Evolutionary conservation across 192 early-diverging fungal species (phyloP), one percentile per base, ranked within the genome.

Genomic region (Chytriomyces sp.): DNA sequence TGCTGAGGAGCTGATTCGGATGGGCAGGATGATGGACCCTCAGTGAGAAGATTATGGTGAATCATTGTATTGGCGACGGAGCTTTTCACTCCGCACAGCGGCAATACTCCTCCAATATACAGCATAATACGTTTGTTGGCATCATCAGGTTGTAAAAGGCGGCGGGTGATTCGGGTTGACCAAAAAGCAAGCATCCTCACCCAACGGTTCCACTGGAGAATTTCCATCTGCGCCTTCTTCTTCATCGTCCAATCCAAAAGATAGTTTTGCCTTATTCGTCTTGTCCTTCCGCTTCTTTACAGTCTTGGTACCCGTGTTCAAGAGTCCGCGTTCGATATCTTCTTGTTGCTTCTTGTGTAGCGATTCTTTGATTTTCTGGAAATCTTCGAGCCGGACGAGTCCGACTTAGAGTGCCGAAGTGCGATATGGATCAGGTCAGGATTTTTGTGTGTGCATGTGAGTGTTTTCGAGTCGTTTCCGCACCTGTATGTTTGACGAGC

Each of bases 351-450:
- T 83, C 50, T 84, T 76, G 75, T 98, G 92, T 1, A 97, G 80
- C 48, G 91, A 89, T 71, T 90, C 89, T 46, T 91, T 84, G 69
- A 96, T 96, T 62, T 93, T 89, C 61, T 94, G 91, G 73, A 96
- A 98, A 62, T 98, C 95, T 69, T 94, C 91, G 35, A 97, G 85
- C 69, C 92, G 85, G 2, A 96, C 94, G 44, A 98, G 84, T 50
- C 96, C 96, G 57, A 96, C 88, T 75, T 26, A 7, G 26, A 20
- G 50, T 10, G 8, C n/a, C 50, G 50, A 53, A 10, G 50, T 10
- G 50, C 9, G 8, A 18, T 8, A 53, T 53, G 18, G 11, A 64
- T 85, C 79, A 46, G 28, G 9, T 13, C 9, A 45, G 43, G 8
- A 45, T 13, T 68, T 60, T 46, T 35, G 11, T 26, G 10, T 72